Percentiles rank a stretch among this genome's conserved stretches.
Conservation (phyloP, 352 stramenopile species). For the Pilasporangium apinafurcum region DNA sequence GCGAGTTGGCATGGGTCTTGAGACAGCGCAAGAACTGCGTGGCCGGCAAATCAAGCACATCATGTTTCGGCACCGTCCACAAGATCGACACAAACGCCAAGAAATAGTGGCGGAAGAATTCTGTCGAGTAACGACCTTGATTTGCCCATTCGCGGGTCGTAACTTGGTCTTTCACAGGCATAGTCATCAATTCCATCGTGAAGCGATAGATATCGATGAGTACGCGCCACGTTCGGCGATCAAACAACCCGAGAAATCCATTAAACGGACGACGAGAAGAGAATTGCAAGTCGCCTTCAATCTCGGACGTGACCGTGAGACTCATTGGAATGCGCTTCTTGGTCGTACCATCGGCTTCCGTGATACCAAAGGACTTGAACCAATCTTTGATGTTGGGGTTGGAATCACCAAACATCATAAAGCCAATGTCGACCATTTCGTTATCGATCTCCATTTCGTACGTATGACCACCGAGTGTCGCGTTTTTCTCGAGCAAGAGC, state of each 20-base stretch:
- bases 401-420: constrained; percentile 89
- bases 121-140: constrained; percentile 62
- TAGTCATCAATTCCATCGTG: constrained; percentile 81
- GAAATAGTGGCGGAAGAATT: constrained; percentile 88
- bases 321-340: constrained; percentile 86
- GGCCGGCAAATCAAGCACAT: constrained; percentile 76
- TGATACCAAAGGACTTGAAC: constrained; percentile 84
- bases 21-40: constrained; percentile 85
- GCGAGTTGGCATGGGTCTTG: constrained; percentile 82
- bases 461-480: constrained; percentile 73
- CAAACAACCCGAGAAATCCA: constrained; percentile 60
- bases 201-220: constrained; percentile 86
- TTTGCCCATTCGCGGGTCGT: constrained; percentile 75
- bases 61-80: constrained; percentile 80
- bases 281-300: constrained; percentile 79
- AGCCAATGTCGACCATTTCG: constrained; percentile 81
- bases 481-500: constrained; percentile 76
- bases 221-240: constrained; percentile 75
- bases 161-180: constrained; percentile 68
- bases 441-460: constrained; percentile 86
- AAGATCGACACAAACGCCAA: constrained; percentile 82
- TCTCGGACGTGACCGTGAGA: constrained; percentile 78
- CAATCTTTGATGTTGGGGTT: constrained; percentile 89
- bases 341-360: constrained; percentile 77
- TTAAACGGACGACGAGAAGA: constrained; percentile 76